Evolutionary conservation across 805 yeast genomes (phyloP).

Genomic region (Nakazawaea ambrosiae): DNA sequence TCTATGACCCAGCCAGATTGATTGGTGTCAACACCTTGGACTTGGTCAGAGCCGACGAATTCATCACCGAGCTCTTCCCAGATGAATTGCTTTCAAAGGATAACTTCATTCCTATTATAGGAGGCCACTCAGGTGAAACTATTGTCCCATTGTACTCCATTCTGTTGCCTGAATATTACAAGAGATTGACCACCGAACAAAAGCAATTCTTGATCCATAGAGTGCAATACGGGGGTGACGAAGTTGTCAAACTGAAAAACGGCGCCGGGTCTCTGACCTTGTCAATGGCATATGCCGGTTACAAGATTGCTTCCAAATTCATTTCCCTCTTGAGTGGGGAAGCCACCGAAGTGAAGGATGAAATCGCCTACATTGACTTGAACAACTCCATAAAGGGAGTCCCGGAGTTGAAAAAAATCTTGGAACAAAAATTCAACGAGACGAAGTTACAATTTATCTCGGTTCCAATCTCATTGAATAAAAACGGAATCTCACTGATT

Average conservation of each 20-base stretch:
- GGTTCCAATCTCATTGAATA: constrained; percentile 51
- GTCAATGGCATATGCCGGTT: constrained; percentile 92
- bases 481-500: constrained; percentile 49
- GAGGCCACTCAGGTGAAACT: constrained; percentile 95
- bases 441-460: constrained; percentile 43
- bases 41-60: constrained; percentile 80
- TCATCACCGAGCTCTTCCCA: constrained; percentile 41
- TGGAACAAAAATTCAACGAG: constrained; percentile 27
- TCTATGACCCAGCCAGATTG: constrained; percentile 62
- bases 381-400: constrained; percentile 45
- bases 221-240: constrained; percentile 95
- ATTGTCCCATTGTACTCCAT: constrained; percentile 77
- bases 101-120: constrained; percentile 66
- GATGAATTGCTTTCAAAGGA: constrained; percentile 29
- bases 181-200: constrained; percentile 26
- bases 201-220: constrained; percentile 59
- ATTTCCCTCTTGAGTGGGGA: constrained; percentile 19
- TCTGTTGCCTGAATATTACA: constrained; percentile 22
- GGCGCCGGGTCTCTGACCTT: constrained; percentile 93
- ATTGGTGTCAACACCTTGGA: constrained; percentile 90
- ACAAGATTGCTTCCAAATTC: constrained; percentile 53
- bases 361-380: constrained; percentile 46
- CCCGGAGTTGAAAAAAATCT: constrained; percentile 35
- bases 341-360: constrained; percentile 30
- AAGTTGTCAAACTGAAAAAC: constrained; percentile 87